These are phyloP conservation scores for Ambispora gerdemannii DNA, from an alignment of 192 early-diverging fungal species.

Conservation along the genomic window DNA sequence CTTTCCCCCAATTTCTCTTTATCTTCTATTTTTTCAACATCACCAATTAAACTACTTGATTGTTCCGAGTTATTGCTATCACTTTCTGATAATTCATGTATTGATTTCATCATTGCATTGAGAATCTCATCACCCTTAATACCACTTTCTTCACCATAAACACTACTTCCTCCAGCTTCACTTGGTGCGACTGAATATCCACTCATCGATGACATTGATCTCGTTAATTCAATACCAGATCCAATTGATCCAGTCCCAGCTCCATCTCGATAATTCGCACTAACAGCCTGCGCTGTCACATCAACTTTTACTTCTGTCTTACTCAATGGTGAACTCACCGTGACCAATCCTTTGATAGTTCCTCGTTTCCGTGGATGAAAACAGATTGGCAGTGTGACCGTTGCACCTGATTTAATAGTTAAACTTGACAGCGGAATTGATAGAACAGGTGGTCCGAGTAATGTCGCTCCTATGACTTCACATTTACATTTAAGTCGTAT, in stretches of 20 bases:
- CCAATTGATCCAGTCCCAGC: neutral
- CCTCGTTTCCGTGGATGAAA: neutral
- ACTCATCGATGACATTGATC: too few relatives aligned
- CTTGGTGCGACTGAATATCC: neutral
- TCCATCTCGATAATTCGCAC: neutral
- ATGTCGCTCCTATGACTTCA: neutral
- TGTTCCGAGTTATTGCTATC: neutral
- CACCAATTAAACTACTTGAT: too few relatives aligned
- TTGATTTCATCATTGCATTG: neutral
- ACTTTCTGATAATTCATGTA: neutral
- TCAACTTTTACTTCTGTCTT: slow-evolving; percentile 1
- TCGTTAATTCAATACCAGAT: neutral
- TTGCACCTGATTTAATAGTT: neutral
- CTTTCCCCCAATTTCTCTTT: neutral
- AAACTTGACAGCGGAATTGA: neutral
- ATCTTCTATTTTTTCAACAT: neutral
- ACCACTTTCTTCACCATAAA: neutral
- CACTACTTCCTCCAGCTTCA: neutral
- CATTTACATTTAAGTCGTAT: slow-evolving; percentile 9
- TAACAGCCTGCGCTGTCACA: neutral
- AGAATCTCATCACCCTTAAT: neutral
- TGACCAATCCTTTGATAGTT: neutral
- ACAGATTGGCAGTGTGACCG: neutral
- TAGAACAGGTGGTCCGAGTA: neutral
- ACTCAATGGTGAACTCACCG: neutral